Base-by-base conservation (phyloP, 2,329 filamentous ascomycete genomes). In the Microsporum canis region DNA sequence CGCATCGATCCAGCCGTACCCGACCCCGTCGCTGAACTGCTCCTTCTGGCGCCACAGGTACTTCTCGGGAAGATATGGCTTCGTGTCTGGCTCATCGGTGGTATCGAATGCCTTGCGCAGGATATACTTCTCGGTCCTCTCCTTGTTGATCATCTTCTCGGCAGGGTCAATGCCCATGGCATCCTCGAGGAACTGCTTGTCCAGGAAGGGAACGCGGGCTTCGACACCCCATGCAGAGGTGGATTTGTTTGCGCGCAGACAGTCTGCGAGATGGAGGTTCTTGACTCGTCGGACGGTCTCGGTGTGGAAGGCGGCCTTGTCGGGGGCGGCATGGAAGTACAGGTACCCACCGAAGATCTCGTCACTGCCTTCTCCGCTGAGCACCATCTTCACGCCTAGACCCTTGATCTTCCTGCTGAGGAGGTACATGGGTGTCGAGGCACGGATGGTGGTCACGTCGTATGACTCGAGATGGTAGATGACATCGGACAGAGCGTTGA, bases 11-110 rank as follows among this genome's bases (percentile, higher is more conserved):
- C 94, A 99, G 65, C 94, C 91, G 79, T 99, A 99, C 62, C 94
- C 94, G 62, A 99, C 94, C 73, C 94, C 95, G 71, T 99, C 95
- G 62, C 88, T 95, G 81, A 99, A 99, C 79, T 99, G 94, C 80
- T 99, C 94, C 85, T 99, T 99, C 78, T 99, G 95, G 73, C 95
- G 84, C 88, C 90, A 99, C 61, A 99, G 85, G 68, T 99, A 99
- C 74, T 91, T 85, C 17, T 96, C 87, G 5, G 95, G 94, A n/a
- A 99, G 84, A 79, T 97, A 99, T 7, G 94, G 86, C 67, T 88
- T 78, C 57, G 82, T 83, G 56, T 82, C 85, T 14, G 91, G 90
- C 76, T 96, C 88, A 71, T 92, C 90, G 56, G 83, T 84, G 34
- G 91, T 96, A 77, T 99, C 94, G 72, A 99, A 99, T 2, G 94